Base-by-base conservation (phyloP, 2,329 filamentous ascomycete species). In the Mycogone perniciosa region DNA sequence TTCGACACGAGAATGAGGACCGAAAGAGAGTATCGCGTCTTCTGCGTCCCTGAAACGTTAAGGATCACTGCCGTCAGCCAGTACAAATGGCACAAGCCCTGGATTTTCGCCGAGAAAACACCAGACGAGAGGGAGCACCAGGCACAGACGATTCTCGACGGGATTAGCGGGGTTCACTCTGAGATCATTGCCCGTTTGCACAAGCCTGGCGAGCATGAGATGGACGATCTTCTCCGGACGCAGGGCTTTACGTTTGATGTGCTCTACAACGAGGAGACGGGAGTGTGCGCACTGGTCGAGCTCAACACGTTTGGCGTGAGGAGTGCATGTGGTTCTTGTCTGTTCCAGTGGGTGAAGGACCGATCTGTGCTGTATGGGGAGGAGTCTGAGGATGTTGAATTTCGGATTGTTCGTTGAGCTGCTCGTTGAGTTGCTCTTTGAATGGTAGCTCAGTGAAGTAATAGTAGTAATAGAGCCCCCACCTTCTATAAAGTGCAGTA, bases 211-310 rank as follows among this genome's bases (percentile, higher is more conserved):
- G n/a, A 55, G 8, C 48, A 62, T 35, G 50, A 56, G 44, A 47
- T 59, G 42, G 61, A 70, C 45, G 31, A 31, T 6, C 37, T 69
- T 43, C 44, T 74, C 26, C 48, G 67, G 20, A 50, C 59, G 26
- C 67, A 74, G 50, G 71, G 71, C 0, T 70, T 75, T 42, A 66
- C 64, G 4, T 75, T 76, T 52, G 72, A 76, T 54, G 59, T 74
- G 11, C 60, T 67, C 11, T 70, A 66, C 43, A 61, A 71, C 29
- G 60, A 69, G 35, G 54, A 59, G 3, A 48, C 46, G 0, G 50
- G 55, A 2, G 52, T 56, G 58, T 57, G 43, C 37, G 35, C 35
- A 11, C n/a, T 76, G n/a, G 63, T 76, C 10, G 70, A 76, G 57
- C 58, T 75, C 34, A 76, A 75, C 49, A 66, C 64, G 1, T 76